Percentiles rank a stretch among this genome's conserved stretches.
phyloP scores from a whole-genome alignment of 371 early-diverging fungal genomes.

The Zychaea mexicana region DNA sequence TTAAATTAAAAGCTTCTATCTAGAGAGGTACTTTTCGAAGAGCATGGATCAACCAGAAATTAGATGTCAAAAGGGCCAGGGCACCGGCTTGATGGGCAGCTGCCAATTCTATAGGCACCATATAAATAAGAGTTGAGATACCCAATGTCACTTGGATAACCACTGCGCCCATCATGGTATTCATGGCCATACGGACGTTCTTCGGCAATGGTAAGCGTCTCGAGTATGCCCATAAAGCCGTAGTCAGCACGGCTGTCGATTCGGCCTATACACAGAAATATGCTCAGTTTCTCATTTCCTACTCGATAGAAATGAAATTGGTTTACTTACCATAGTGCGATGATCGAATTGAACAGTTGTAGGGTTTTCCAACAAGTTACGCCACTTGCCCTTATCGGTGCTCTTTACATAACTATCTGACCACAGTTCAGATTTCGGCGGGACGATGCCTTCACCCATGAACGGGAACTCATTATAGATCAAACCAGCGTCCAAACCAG shows the following conservation, averaged over 20 bases:
- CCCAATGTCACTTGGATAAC: constrained; percentile 85
- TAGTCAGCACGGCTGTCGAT: constrained; percentile 75
- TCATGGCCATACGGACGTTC: constrained; percentile 66
- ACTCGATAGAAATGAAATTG: neutral
- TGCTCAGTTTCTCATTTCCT: neutral
- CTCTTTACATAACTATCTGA: constrained; percentile 58
- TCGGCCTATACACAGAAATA: constrained; percentile 59
- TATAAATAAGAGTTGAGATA: constrained; percentile 88
- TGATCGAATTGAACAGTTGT: constrained; percentile 95
- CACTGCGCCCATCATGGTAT: constrained; percentile 76
- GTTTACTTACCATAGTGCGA: constrained; percentile 71
- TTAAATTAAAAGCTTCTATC: too few species aligned
- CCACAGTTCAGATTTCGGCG: constrained; percentile 76
- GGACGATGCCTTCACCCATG: constrained; percentile 84
- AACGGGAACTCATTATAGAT: constrained; percentile 94
- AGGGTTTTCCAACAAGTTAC: constrained; percentile 92
- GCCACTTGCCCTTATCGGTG: constrained; percentile 65
- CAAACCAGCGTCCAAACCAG: constrained; percentile 96
- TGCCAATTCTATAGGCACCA: constrained; percentile 93
- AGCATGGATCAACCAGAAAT: constrained; percentile 81
- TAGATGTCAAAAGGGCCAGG: constrained; percentile 81
- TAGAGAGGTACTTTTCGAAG: constrained; percentile 64
- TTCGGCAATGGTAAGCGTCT: constrained; percentile 75
- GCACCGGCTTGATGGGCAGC: constrained; percentile 97
- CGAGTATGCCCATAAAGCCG: constrained; percentile 74